phyloP scores from a whole-genome alignment of 1,284 basidiomycete genomes.

The Apiotrichum mycotoxinovorans region DNA sequence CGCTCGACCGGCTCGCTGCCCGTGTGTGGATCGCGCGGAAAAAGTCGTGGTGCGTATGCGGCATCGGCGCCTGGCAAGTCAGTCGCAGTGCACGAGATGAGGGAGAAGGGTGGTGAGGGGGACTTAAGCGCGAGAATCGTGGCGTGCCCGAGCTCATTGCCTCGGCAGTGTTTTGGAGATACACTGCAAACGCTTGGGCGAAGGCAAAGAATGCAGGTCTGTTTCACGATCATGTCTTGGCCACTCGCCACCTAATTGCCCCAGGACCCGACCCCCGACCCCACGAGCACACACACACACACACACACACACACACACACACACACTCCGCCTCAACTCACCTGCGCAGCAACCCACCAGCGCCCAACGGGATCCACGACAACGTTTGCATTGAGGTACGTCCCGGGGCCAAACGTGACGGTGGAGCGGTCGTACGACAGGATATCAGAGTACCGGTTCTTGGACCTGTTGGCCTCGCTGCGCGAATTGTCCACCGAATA shows the following conservation, averaged over 20 bases:
- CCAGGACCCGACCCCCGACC: too few species aligned
- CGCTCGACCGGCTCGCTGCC: slow-evolving; percentile 12
- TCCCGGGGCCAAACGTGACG: slow-evolving; percentile 23
- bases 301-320: too few species aligned
- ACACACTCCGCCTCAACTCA: too few species aligned
- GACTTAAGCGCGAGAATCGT: not conserved
- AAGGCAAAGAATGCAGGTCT: too few species aligned
- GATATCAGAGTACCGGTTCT: slow-evolving; percentile 44
- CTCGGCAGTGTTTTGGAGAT: too few species aligned
- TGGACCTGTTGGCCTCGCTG: slow-evolving; percentile 1
- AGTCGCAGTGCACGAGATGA: too few species aligned
- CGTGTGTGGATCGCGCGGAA: slow-evolving; percentile 34
- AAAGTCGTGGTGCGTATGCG: slow-evolving; percentile 31
- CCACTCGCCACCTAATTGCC: too few species aligned
- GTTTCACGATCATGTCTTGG: too few species aligned
- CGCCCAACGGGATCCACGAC: slow-evolving; percentile 27
- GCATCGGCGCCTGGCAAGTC: slow-evolving; percentile 35
- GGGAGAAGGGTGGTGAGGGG: not conserved
- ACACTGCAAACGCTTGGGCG: too few species aligned
- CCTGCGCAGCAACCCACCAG: slow-evolving; percentile 46
- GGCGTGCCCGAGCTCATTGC: too few species aligned
- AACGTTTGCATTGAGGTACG: slow-evolving; percentile 45
- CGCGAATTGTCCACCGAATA: slow-evolving; percentile 31
- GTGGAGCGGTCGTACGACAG: slow-evolving; percentile 43
- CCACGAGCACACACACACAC: too few species aligned